These are phyloP conservation scores for Coniella lustricola DNA, from an alignment of 2,329 filamentous ascomycete genomes.

Conservation along the genomic window DNA sequence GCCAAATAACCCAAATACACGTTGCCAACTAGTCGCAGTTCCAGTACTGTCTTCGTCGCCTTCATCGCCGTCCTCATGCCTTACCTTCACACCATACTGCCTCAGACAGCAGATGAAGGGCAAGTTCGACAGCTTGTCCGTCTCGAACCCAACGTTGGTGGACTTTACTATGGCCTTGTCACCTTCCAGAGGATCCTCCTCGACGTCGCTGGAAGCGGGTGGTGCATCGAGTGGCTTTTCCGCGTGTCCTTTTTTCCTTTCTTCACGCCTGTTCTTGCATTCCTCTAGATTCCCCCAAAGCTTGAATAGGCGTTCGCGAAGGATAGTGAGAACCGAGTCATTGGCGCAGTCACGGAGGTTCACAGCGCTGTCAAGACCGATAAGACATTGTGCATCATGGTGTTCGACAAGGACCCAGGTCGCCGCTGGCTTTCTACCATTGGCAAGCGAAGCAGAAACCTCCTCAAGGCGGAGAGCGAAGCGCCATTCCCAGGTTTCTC, in stretches of 20 bases:
- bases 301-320: slow-evolving; percentile 66
- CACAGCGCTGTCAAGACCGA: slow-evolving; percentile 40
- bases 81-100: slow-evolving; percentile 57
- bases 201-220: slow-evolving; percentile 33
- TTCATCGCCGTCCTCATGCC: slow-evolving; percentile 32
- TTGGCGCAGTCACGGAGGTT: slow-evolving; percentile 49
- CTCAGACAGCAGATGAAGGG: slow-evolving; percentile 65
- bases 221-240: slow-evolving; percentile 21
- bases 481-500: slow-evolving; percentile 67
- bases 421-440: slow-evolving; percentile 32
- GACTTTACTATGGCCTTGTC: slow-evolving; percentile 16
- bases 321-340: slow-evolving; percentile 34
- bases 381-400: slow-evolving; percentile 40
- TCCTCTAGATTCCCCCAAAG: slow-evolving; percentile 87
- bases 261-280: slow-evolving; percentile 39
- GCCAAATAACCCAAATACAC: slow-evolving; percentile 57
- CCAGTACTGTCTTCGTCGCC: slow-evolving; percentile 38
- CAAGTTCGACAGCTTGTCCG: slow-evolving; percentile 37
- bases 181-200: slow-evolving; percentile 17
- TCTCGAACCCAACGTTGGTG: slow-evolving; percentile 6
- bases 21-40: slow-evolving; percentile 47
- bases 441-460: slow-evolving; percentile 28
- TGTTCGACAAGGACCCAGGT: slow-evolving; percentile 66
- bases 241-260: slow-evolving; percentile 16
- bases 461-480: slow-evolving; percentile 78